Base-by-base conservation (phyloP, 768 basidiomycete species). In the Trichaptum fuscoviolaceum region DNA sequence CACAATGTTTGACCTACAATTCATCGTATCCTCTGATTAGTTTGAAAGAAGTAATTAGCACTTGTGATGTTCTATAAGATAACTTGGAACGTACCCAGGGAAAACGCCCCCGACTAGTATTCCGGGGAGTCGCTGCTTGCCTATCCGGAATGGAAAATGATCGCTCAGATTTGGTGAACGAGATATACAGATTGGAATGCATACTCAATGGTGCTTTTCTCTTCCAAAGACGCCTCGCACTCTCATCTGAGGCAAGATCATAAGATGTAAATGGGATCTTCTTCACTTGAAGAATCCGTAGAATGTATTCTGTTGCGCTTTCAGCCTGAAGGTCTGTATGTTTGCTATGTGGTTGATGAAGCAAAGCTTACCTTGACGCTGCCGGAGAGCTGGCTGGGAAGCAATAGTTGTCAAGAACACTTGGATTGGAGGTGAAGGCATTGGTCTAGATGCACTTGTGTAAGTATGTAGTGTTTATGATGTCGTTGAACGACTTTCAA, bases 341-440 rank as follows among this genome's bases (percentile, higher is more conserved):
- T 27, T 35, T 57, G 63, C 15, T 34, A 64, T 58, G 10, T 65
- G 20, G 62, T 30, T 35, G 34, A 34, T 25, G 65, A 61, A 57
- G 36, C 18, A 57, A 35, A 8, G 69, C 75, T 35, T 59, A 88
- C 92, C 92, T 85, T 95, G 93, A 26, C 91, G 87, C 70, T 90
- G 86, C 69, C 93, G 81, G 67, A 95, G 81, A 63, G 84, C 83
- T 1, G 90, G 86, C 73, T 93, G 89, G 62, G 91, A 91, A 1
- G 89, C 90, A 69, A 95, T 94, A 18, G 93, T 95, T n/a, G 93
- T 95, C 65, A 94, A 83, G 75, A 92, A 94, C 57, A 91, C 73
- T 71, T 90, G 86, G 67, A 95, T 88, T 8, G 93, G 93, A 7
- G 93, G 93, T n/a, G 92, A 85, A 64, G 88, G 82, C 90, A 91